These are phyloP conservation scores for Ophiostoma ips DNA, from an alignment of 2,329 filamentous ascomycete genomes.

Conservation along the genomic window DNA sequence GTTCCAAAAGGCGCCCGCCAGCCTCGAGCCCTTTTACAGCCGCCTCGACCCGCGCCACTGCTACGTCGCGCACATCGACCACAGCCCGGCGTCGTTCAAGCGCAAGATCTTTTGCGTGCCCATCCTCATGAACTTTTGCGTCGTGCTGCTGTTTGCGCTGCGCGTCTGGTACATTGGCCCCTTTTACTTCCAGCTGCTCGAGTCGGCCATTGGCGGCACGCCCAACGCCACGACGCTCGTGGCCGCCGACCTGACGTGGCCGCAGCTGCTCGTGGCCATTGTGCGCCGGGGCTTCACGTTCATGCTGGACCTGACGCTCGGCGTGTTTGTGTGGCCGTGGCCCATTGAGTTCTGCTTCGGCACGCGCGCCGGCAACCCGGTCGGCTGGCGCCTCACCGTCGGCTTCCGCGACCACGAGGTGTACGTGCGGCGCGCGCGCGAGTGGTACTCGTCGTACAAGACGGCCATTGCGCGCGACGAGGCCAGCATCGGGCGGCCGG, in stretches of 20 bases:
- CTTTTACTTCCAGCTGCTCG: conserved; percentile 56
- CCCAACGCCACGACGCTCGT: conserved; percentile 53
- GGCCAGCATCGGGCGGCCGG: background rate
- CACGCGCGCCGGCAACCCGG: conserved; percentile 42
- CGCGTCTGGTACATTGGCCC: conserved; percentile 56
- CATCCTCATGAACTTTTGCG: conserved; percentile 56
- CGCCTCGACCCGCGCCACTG: conserved; percentile 54
- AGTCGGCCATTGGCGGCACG: conserved; percentile 47
- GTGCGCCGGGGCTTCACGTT: conserved; percentile 49
- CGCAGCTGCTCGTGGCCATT: conserved; percentile 42
- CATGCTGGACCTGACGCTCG: conserved; percentile 57
- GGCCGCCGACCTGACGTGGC: conserved; percentile 39
- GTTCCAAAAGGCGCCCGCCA: conserved; percentile 51
- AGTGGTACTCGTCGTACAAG: conserved; percentile 43
- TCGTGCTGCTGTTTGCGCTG: conserved; percentile 50
- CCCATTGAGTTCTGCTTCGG: conserved; percentile 58
- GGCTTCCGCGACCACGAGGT: conserved; percentile 73
- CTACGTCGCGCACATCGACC: conserved; percentile 77
- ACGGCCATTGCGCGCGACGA: background rate
- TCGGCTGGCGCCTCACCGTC: conserved; percentile 56
- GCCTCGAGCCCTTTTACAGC: conserved; percentile 51
- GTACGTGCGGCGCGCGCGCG: conserved; percentile 62
- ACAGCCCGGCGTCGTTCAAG: conserved; percentile 56
- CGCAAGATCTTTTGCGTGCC: conserved; percentile 72
- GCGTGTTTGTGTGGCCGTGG: conserved; percentile 58